Percentiles rank a stretch among this genome's conserved stretches.
Evolutionary conservation across 176 grass and related monocot species (phyloP).

Genomic region (Phyllostachys edulis): DNA sequence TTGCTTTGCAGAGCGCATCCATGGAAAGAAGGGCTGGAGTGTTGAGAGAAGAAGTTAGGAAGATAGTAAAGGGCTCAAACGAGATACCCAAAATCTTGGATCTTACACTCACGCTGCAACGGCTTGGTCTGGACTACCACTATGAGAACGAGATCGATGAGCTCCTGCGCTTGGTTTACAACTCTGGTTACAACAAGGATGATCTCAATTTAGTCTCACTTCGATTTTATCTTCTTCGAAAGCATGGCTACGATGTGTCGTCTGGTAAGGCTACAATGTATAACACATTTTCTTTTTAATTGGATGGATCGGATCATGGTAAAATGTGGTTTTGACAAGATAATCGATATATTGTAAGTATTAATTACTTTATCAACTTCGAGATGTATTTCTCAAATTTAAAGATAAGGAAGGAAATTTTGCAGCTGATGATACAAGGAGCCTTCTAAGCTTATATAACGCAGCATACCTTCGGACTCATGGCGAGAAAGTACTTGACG

Average conservation of each 20-base stretch:
- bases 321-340: not conserved
- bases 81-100: not conserved
- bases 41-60: conserved; percentile 29
- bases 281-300: not conserved
- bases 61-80: not conserved
- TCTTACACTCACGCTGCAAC: conserved; percentile 19
- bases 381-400: conserved; percentile 31
- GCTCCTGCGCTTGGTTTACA: not conserved
- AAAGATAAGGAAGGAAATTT: conserved; percentile 12
- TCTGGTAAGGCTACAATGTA: conserved; percentile 15
- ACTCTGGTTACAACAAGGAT: not conserved
- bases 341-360: not conserved
- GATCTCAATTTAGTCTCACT: conserved; percentile 23
- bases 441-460: conserved; percentile 32
- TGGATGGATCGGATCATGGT: not conserved
- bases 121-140: conserved; percentile 29
- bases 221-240: conserved; percentile 34
- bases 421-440: not conserved
- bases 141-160: conserved; percentile 29
- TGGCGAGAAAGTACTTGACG: conserved; percentile 25
- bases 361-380: not conserved
- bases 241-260: conserved; percentile 28
- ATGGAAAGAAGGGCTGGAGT: conserved; percentile 16
- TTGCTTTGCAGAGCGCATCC: not conserved
- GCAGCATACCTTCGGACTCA: conserved; percentile 12